Base-by-base conservation (phyloP, 129 eudicot species). In the Silybum marianum region DNA sequence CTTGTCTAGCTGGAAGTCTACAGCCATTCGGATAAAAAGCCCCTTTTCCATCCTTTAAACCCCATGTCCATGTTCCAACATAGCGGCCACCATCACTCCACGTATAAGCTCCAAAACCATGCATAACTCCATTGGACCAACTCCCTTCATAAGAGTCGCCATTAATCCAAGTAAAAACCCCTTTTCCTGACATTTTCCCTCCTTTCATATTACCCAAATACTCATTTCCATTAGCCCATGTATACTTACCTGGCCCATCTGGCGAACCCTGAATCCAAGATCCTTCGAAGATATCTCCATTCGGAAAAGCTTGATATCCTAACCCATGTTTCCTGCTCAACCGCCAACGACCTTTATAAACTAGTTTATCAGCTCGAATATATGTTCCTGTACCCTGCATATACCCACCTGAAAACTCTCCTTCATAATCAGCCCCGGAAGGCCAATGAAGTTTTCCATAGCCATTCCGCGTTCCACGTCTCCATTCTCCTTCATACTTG, bases 221-320 rank as follows among this genome's bases (percentile, higher is more conserved):
- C 42, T 91, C 86, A 63, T 93, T 93, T 69, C 97, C 95, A 65
- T 87, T 84, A 32, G 87, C 87, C 97, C 98, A 93, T 9, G 86
- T 86, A 83, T 95, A 95, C 88, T 95, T 95, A 26, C 99, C 99
- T 25, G 97, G 97, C 28, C 99, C 99, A 68, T 95, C 99, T 9
- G 94, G 98, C 30, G 85, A 82, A 39, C 99, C 99, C 82, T 93
- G 98, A 48, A 92, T 93, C 99, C 99, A 95, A n/a, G 98, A 85
- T 16, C 99, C 98, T 89, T 95, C 99, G 39, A 91, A 93, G 21
- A 87, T 74, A 44, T 95, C 99, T n/a, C 92, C 93, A 76, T 91
- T 95, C 0, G 97, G 93, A 69, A 88, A 91, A 26, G 65, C 76
- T 82, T 91, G 97, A 84, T 88, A 87, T 63, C 99, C 99, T 67